Percentiles rank a stretch among this genome's conserved stretches.
phyloP scores from a whole-genome alignment of 139 green algal genomes.

The Picochlorum sp. region DNA sequence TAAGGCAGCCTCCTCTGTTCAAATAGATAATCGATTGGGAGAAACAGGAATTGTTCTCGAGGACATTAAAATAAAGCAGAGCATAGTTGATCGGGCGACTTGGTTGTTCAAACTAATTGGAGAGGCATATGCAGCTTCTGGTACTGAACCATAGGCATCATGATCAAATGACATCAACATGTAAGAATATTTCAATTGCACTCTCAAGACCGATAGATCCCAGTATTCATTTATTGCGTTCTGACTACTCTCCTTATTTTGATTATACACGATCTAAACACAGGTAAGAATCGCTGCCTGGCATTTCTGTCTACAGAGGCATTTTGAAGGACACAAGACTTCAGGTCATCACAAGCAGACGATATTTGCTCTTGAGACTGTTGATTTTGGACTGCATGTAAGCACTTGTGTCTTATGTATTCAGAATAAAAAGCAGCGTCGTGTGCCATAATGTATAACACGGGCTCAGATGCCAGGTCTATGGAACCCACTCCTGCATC shows the following conservation, averaged over 20 bases:
- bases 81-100: slow-evolving; percentile 15
- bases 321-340: no score
- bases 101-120: slow-evolving; percentile 29
- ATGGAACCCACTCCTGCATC: slow-evolving; percentile 36
- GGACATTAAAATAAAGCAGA: neutral
- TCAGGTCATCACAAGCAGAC: no score
- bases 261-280: no score
- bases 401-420: neutral
- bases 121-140: slow-evolving; percentile 5
- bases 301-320: no score
- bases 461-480: slow-evolving; percentile 53
- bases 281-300: no score
- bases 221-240: no score
- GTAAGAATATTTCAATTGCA: no score
- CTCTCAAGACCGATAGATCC: no score
- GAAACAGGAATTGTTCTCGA: neutral
- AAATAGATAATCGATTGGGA: neutral
- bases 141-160: no score
- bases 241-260: no score
- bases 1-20: slow-evolving; percentile 14
- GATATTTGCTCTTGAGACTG: no score
- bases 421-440: neutral
- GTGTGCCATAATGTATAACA: slow-evolving; percentile 31
- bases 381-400: neutral
- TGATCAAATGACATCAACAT: no score